Evolutionary conservation across 257 asterid genomes (phyloP).

Genomic region (Solanum medicagineum): DNA sequence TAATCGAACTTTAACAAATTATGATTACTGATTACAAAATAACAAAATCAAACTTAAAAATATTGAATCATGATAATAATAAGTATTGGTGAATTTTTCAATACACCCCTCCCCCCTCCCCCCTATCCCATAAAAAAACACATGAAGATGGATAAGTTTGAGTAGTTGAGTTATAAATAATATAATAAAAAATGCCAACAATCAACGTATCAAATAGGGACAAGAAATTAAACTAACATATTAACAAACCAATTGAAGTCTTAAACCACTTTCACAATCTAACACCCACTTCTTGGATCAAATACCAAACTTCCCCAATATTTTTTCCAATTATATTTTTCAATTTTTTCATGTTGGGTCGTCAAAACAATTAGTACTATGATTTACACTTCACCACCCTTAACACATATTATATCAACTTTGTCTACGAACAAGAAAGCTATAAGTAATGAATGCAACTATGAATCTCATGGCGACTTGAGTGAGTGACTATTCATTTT

Average conservation of each 20-base stretch:
- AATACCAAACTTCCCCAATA: no score
- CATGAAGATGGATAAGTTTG: not conserved
- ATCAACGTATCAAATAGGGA: not conserved
- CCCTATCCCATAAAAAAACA: not conserved
- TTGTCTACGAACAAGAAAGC: no score
- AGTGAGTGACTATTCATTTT: not conserved
- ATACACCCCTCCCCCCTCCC: not conserved
- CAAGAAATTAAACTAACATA: not conserved
- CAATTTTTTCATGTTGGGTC: no score
- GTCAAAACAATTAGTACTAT: no score
- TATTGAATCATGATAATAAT: not conserved
- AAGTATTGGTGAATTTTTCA: not conserved
- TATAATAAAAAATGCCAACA: not conserved
- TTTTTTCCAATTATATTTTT: no score
- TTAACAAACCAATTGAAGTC: not conserved
- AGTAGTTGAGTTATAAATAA: not conserved
- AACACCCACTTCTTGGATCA: not conserved
- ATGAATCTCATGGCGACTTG: no score
- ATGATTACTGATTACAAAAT: not conserved
- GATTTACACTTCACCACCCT: no score
- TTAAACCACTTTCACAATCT: not conserved
- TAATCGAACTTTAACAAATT: not conserved
- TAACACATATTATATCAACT: no score
- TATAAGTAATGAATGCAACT: no score
- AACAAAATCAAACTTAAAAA: not conserved